Evolutionary conservation across 1,139 yeast species (phyloP), one percentile per base, ranked within the genome.

Genomic region (Blastobotrys proliferans): DNA sequence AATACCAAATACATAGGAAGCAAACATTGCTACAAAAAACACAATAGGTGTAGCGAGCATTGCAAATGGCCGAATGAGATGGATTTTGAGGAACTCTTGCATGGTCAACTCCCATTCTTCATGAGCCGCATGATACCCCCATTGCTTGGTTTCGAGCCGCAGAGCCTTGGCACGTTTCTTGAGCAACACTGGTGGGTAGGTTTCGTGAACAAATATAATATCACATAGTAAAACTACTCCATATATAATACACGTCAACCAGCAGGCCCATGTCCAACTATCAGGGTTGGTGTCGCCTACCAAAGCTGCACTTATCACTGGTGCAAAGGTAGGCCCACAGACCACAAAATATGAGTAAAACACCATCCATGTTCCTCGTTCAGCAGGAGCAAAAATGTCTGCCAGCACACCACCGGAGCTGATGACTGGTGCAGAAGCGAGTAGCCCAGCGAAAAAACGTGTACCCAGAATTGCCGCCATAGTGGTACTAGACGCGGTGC

Each of bases 351-450:
- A 68, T n/a, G 86, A 75, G 55, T 79, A 83, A 34, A 83, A 67
- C 3, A 85, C 81, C 66, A 84, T 72, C 5, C 90, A 86, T 32
- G 80, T 70, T 3, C 87, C 88, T 49, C 88, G 73, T n/a, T 79
- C 73, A 40, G 72, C 70, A 30, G 76, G 76, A 36, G 73, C 74
- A 62, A 74, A 76, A 34, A 83, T 70, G 62, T 84, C 94, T 35
- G 85, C 83, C 42, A 84, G 63, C 13, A 86, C 76, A 10, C 94
- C 94, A 40, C 88, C 87, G 13, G 85, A 82, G 45, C 83, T 82
- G 26, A 86, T 79, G 39, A 83, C 69, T 20, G 87, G 87, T 6
- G 86, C 81, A 6, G 87, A 75, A 0, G 87, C 77, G 58, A 80
- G 81, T 34, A 84, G 77, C 3, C 94, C 94, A 38, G 82, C 74